Conservation (phyloP, 805 yeast species). For the Lipomyces starkeyi region DNA sequence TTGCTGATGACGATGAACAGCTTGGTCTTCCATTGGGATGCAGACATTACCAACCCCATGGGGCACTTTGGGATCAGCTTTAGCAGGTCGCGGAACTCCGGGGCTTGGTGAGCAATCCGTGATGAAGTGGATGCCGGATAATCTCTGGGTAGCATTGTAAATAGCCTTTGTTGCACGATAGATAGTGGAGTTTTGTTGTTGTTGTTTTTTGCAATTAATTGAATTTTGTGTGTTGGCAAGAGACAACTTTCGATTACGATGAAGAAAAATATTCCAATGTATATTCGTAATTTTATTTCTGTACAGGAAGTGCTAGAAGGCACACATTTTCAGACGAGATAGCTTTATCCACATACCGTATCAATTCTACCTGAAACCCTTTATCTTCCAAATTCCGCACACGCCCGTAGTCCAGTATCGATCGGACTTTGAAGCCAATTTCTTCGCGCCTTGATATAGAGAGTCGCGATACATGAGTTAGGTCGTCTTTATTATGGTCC, state of each 20-base stretch:
- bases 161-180: background rate
- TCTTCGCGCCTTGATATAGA: constrained; percentile 56
- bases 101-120: too few relatives aligned
- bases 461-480: constrained; percentile 57
- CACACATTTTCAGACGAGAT: constrained; percentile 77
- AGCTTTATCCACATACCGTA: constrained; percentile 62
- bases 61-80: too few relatives aligned
- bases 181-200: background rate
- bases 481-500: constrained; percentile 40
- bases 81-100: too few relatives aligned
- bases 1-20: too few relatives aligned
- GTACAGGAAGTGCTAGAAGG: constrained; percentile 43
- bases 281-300: background rate
- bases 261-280: background rate
- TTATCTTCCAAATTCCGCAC: constrained; percentile 51
- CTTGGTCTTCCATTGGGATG: too few relatives aligned
- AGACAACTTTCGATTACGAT: background rate
- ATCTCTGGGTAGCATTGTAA: too few relatives aligned
- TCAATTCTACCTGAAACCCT: constrained; percentile 52
- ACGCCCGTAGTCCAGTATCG: constrained; percentile 78
- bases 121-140: too few relatives aligned
- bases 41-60: too few relatives aligned
- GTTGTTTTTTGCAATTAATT: too few relatives aligned
- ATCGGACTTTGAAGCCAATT: constrained; percentile 71
- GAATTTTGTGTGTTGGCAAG: background rate